Base-by-base conservation (phyloP, 148 eudicot genomes). In the Diospyros kaki region DNA sequence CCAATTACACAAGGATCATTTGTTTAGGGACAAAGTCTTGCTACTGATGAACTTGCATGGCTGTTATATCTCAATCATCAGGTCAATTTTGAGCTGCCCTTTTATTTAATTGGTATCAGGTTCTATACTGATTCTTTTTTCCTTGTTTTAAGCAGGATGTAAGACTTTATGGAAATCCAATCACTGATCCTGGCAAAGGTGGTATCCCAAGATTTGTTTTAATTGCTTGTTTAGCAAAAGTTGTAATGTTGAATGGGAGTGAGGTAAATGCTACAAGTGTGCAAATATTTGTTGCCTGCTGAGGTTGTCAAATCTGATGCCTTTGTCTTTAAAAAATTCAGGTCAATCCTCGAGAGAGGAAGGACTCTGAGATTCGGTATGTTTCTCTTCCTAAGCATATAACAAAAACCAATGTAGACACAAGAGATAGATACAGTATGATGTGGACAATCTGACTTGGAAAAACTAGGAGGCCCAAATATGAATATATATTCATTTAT, bases 351-450 rank as follows among this genome's bases (percentile, higher is more conserved):
- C 89, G 94, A 71, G 98, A 95, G 83, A 79, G 96, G 51, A 95
- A 86, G 83, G 98, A 95, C 71, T 92, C 97, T 83, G 98, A 95
- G 83, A 92, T 95, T 73, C 83, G 98, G 98, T 95, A 83, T 67
- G 75, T 66, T 71, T 81, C 65, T 76, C 72, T 61, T 66, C 50
- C 51, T 1, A 8, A 62, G 4, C 68, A 13, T 56, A 44, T 64
- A 14, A 28, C 28, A 28, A 28, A 28, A 28, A 28, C 28, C 28
- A 28, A 28, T 28, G 28, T 28, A 28, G 28, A 28, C 28, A 28
- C 28, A 28, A 28, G 28, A 28, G 28, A 28, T 28, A 28, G 28
- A 28, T 28, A 28, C 28, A 28, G 28, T 28, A 28, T 28, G 28
- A 28, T 28, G 28, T 28, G 28, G 28, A 28, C 28, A 28, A 28